These are phyloP conservation scores for Oldenlandia corymbosa DNA, from an alignment of 257 asterid genomes.

Conservation along the genomic window DNA sequence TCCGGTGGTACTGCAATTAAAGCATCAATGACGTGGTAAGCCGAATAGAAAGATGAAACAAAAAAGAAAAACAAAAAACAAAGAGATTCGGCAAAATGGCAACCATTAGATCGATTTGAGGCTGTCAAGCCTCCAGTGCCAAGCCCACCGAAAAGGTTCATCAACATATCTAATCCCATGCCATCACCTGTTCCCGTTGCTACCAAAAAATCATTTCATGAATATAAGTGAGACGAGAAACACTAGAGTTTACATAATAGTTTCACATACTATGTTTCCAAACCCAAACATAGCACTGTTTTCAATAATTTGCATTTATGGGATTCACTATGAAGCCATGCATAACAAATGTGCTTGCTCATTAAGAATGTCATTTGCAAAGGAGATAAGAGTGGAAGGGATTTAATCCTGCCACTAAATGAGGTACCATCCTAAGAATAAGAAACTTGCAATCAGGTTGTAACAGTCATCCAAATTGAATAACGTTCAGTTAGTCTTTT, in stretches of 20 bases:
- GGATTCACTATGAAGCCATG: too few relatives aligned
- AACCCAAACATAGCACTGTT: not conserved
- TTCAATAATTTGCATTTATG: too few relatives aligned
- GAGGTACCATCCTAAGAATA: not conserved
- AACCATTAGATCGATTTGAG: conserved; percentile 35
- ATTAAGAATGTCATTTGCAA: not conserved
- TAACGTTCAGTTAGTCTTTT: not conserved
- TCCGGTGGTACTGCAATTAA: conserved; percentile 42
- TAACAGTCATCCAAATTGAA: not conserved
- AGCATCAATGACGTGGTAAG: not conserved
- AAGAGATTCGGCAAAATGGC: not conserved
- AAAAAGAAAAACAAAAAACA: not conserved
- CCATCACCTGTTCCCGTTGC: conserved; percentile 24
- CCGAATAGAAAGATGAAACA: not conserved
- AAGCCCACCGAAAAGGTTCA: conserved; percentile 49
- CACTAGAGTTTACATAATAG: not conserved
- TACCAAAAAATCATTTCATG: not conserved
- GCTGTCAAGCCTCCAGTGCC: conserved; percentile 35
- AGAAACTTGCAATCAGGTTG: not conserved
- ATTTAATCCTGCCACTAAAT: not conserved
- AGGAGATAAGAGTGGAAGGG: too few relatives aligned
- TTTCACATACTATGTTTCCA: not conserved
- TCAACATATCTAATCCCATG: conserved; percentile 37
- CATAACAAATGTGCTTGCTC: too few relatives aligned
- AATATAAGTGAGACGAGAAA: not conserved